These are phyloP conservation scores for Pyrenochaeta sp. DNA, from an alignment of 2,329 filamentous ascomycete species.

Conservation along the genomic window DNA sequence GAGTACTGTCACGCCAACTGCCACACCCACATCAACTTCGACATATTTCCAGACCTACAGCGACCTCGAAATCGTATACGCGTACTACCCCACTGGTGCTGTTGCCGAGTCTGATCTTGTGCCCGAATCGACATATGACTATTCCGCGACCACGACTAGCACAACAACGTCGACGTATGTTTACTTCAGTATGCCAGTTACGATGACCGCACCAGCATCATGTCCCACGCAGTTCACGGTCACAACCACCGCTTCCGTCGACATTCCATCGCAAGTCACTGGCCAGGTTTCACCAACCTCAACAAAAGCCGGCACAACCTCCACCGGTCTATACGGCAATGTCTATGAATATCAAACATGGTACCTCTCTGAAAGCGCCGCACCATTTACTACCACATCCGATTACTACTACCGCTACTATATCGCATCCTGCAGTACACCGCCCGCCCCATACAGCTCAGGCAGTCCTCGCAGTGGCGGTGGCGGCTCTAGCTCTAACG, in stretches of 20 bases:
- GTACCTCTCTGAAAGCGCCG: slow-evolving; percentile 35
- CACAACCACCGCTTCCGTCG: slow-evolving; percentile 25
- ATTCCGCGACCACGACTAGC: slow-evolving; percentile 8
- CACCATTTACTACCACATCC: slow-evolving; percentile 28
- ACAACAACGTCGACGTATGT: slow-evolving; percentile 15
- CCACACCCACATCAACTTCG: slow-evolving; percentile 23
- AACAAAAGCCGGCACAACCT: slow-evolving; percentile 14
- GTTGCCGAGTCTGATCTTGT: slow-evolving; percentile 36
- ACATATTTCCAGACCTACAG: slow-evolving; percentile 11
- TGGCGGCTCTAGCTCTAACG: background rate
- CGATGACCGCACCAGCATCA: slow-evolving; percentile 38
- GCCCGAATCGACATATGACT: slow-evolving; percentile 17
- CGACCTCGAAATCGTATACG: slow-evolving; percentile 25
- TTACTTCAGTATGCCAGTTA: slow-evolving; percentile 38
- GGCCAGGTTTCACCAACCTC: slow-evolving; percentile 37
- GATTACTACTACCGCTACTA: slow-evolving; percentile 38
- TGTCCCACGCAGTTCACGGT: slow-evolving; percentile 37
- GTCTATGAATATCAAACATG: slow-evolving; percentile 30
- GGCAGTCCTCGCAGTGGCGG: slow-evolving; percentile 1
- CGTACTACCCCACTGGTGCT: slow-evolving; percentile 31
- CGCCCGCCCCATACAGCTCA: slow-evolving; percentile 15
- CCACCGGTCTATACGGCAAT: slow-evolving; percentile 11
- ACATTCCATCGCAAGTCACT: slow-evolving; percentile 32
- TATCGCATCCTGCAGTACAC: slow-evolving; percentile 33
- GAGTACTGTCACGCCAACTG: slow-evolving; percentile 34